Evolutionary conservation across 345 rosid genomes (phyloP), one percentile per base, ranked within the genome.

Genomic region (Abelmoschus esculentus): DNA sequence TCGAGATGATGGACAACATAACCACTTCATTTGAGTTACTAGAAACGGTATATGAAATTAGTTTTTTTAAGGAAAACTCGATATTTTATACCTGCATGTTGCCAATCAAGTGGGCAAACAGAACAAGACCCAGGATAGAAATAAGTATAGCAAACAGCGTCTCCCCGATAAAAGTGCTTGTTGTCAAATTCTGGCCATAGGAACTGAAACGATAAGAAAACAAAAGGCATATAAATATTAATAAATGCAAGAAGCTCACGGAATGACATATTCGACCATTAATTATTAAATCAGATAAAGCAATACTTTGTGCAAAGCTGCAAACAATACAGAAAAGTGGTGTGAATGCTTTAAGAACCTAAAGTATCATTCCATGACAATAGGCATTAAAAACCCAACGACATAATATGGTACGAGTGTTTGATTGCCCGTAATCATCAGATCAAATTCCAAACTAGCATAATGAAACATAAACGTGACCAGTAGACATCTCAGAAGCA

Each of bases 81-180:
- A 62, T 74, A 57, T 17, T 7, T 7, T 46, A 52, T 89, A 89
- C 98, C 91, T 91, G 96, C 96, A 93, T 91, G 82, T 93, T 93
- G 72, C 96, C 97, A 70, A 93, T 93, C 84, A 91, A 84, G 81
- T 91, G 96, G 7, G 97, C 90, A 73, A 89, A 93, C 58, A 91
- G 82, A 70, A 93, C 89, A 69, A 91, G 97, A 78, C 96, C 97
- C 77, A 88, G 68, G 70, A 88, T 88, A 19, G 95, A 85, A 74
- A 91, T 87, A 40, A 91, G 89, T 63, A 91, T 89, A 46, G 98
- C 90, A 80, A 93, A 89, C 50, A 88, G 70, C 4, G 96, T 93
- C 86, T 93, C 97, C 68, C 96, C 96, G 42, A 91, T 88, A 79
- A 76, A 89, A 7, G 86, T 84, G 80, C 87, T 93, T 12, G 97